A percentile compares a stretch with the other conserved stretches of the same genome.
Conservation (phyloP, 1,284 basidiomycete species). For the Sporisorium reilianum region DNA sequence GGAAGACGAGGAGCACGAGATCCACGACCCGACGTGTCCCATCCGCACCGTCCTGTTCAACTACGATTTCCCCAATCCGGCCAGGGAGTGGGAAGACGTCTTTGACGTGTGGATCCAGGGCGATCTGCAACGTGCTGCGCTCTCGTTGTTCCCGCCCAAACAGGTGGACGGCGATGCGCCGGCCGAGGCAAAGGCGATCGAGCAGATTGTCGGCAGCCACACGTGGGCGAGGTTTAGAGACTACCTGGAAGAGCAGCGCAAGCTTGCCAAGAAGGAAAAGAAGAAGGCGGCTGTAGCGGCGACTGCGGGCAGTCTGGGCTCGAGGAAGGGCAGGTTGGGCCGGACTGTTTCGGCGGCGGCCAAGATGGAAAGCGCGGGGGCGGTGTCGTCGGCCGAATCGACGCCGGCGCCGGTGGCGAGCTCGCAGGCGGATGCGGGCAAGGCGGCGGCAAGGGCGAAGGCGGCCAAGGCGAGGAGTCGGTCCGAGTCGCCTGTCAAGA, state of each 20-base stretch:
- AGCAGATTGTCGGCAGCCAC: slow-evolving; percentile 31
- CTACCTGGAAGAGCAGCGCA: slow-evolving; percentile 45
- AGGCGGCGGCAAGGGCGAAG: slow-evolving; percentile 11
- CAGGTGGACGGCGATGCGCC: slow-evolving; percentile 22
- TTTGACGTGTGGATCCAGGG: slow-evolving; percentile 93
- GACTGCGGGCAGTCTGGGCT: slow-evolving; percentile 7
- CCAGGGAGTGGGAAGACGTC: slow-evolving; percentile 87
- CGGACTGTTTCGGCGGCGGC: slow-evolving; percentile 39
- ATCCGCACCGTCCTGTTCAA: slow-evolving; percentile 86
- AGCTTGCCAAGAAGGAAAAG: slow-evolving; percentile 41
- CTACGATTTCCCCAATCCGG: slow-evolving; percentile 86
- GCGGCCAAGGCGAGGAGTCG: slow-evolving; percentile 30
- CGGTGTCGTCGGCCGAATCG: slow-evolving; percentile 8
- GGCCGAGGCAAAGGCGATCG: slow-evolving; percentile 21
- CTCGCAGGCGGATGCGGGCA: slow-evolving; percentile 16
- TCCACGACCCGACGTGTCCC: slow-evolving; percentile 67
- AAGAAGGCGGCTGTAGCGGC: slow-evolving; percentile 26
- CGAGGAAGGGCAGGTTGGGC: slow-evolving; percentile 32
- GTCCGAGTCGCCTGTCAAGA: slow-evolving; percentile 41
- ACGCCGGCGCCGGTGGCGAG: slow-evolving; percentile 6
- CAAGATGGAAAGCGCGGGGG: slow-evolving; percentile 37
- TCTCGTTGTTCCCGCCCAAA: slow-evolving; percentile 52
- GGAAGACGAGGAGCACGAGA: slow-evolving; percentile 37
- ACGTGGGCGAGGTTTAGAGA: slow-evolving; percentile 42
- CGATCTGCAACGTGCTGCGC: slow-evolving; percentile 77